phyloP scores from a whole-genome alignment of 2,329 filamentous ascomycete species.

The Mycosphaerelloides madeirae region DNA sequence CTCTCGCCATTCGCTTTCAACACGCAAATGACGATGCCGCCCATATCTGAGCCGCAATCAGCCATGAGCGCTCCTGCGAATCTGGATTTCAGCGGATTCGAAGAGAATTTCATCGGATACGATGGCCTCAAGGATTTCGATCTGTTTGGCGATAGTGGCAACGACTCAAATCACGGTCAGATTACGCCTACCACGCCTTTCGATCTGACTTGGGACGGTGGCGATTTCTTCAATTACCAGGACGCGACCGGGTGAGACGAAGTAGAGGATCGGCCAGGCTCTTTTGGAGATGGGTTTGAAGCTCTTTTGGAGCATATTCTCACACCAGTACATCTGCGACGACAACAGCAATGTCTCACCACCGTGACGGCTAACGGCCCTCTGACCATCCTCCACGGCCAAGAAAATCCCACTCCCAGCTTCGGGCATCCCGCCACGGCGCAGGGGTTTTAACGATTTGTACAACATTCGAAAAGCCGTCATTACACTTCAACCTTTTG shows the following conservation, averaged over 20 bases:
- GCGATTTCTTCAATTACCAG: slow-evolving; percentile 21
- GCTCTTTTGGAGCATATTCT: too few relatives aligned
- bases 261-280: too few relatives aligned
- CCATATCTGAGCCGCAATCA: slow-evolving; percentile 12
- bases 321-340: too few relatives aligned
- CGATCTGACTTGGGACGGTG: slow-evolving; percentile 17
- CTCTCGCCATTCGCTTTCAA: slow-evolving; percentile 5
- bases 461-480: too few relatives aligned
- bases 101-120: slow-evolving; percentile 2
- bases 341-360: too few relatives aligned
- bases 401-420: too few relatives aligned
- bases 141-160: slow-evolving; percentile 6
- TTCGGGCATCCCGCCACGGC: too few relatives aligned
- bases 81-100: slow-evolving; percentile 9
- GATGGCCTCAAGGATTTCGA: slow-evolving; percentile 4
- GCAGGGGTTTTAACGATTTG: too few relatives aligned
- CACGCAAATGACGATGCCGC: slow-evolving; percentile 4
- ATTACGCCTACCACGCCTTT: slow-evolving; percentile 12
- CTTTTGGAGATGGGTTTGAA: too few relatives aligned
- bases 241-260: slow-evolving; percentile 3
- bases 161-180: slow-evolving; percentile 11
- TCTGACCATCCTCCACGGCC: too few relatives aligned
- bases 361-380: too few relatives aligned
- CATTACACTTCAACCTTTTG: too few relatives aligned
- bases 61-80: slow-evolving; percentile 12